Evolutionary conservation across 23 red algal genomes (phyloP).

Genomic region (Gracilaria gracilis): DNA sequence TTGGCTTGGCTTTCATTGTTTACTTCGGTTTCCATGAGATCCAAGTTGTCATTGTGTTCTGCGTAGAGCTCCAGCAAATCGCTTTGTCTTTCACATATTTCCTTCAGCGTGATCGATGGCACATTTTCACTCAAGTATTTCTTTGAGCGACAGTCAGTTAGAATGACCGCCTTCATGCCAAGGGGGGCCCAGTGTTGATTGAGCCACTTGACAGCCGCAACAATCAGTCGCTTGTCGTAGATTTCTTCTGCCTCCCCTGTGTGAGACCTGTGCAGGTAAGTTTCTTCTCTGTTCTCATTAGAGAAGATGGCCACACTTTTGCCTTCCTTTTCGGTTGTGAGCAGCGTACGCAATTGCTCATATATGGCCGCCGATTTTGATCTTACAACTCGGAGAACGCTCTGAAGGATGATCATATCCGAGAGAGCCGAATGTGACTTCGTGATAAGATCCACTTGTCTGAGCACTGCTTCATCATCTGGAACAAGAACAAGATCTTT

Average conservation of each 20-base stretch:
- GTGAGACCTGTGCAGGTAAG: conserved; percentile 66
- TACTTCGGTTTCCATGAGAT: conserved; percentile 50
- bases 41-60: conserved; percentile 51
- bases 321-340: conserved; percentile 73
- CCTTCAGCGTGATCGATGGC: conserved; percentile 37
- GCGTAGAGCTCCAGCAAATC: conserved; percentile 76
- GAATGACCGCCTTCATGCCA: conserved; percentile 69
- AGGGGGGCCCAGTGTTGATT: conserved; percentile 46
- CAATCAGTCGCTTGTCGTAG: conserved; percentile 62
- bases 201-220: conserved; percentile 67
- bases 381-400: conserved; percentile 80
- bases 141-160: conserved; percentile 60
- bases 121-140: conserved; percentile 36
- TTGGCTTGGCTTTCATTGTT: conserved; percentile 11
- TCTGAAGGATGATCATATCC: conserved; percentile 89
- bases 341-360: conserved; percentile 63
- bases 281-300: conserved; percentile 74
- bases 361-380: conserved; percentile 66
- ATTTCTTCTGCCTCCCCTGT: conserved; percentile 69
- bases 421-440: conserved; percentile 54
- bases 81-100: conserved; percentile 42
- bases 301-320: conserved; percentile 66
- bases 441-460: conserved; percentile 72
- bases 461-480: conserved; percentile 68
- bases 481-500: conserved; percentile 58